Base-by-base conservation (phyloP, 257 asterid genomes). In the Petrea volubilis region DNA sequence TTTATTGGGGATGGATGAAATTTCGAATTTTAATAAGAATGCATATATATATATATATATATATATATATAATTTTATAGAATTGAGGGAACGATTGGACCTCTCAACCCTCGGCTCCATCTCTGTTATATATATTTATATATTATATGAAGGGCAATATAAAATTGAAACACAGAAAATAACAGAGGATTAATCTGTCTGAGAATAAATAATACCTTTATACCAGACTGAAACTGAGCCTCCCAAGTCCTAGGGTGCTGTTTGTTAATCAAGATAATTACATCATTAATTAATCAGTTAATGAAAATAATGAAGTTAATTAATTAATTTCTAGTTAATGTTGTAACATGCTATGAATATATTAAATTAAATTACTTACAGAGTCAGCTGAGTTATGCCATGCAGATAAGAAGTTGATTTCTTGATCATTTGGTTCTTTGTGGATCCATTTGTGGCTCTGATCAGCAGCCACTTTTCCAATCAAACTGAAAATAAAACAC, bases 171-270 rank as follows among this genome's bases (percentile, higher is more conserved):
- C 40, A 34, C 40, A 34, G 8, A 34, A 1, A 34, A 6, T n/a
- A 31, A 2, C 38, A 2, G 38, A 31, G 38, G 15, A 4, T 1
- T 13, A 44, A 44, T 44, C 1, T 13, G 20, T 2, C 12, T 3
- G 6, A n/a, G 14, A 44, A n/a, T 44, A 44, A 34, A 5, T 24
- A 28, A 24, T 78, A 95, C 99, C 98, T 95, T 92, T 27, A 95
- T 92, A 67, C 99, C 99, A 34, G 96, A 92, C 63, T 86, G 96
- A 73, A 95, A 95, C 75, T 95, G 99, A 72, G 98, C 98, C 82
- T 95, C 98, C 99, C 99, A 95, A 68, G 99, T 92, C 73, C 98
- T 90, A 10, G 99, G 99, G 72, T 88, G 90, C 99, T 95, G 90
- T 78, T 71, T 8, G 6, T 56, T 57, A 56, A 15, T 31, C 53